Evolutionary conservation across 805 yeast species (phyloP), one percentile per base, ranked within the genome.

Genomic region (Candida anglica): DNA sequence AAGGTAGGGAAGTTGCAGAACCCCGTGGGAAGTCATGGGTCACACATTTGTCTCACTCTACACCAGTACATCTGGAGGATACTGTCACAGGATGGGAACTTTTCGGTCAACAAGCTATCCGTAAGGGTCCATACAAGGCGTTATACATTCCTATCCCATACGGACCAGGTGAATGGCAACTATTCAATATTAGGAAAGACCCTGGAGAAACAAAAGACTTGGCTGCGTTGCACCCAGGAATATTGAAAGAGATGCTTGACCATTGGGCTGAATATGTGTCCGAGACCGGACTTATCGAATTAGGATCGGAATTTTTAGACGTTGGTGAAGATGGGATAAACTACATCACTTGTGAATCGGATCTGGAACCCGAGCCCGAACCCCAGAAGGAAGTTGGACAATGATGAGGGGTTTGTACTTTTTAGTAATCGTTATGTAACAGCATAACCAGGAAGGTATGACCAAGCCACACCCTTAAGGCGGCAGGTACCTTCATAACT

Each of bases 61-160:
- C 49, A 2, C 51, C 47, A 2, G 59, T 69, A 22, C 73, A 72
- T 40, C 57, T 54, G 21, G 69, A 64, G 11, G 63, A 69, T 9
- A 58, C 66, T 2, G 70, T 68, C 15, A 63, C 69, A 7, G 80
- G 81, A 0, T 74, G 81, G 80, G 81, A 75, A 44, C 52, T 75
- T 11, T 73, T 75, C 44, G 77, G 75, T 1, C 79, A 75, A 41
- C 75, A 70, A 34, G 81, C 80, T 0, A 60, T 75, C 28, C 60
- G 80, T 43, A 62, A 67, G 41, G 79, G 79, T 5, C 32, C 48
- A 3, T 72, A 54, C 43, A 75, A 75, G 43, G 75, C 75, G 1
- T 40, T 71, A 8, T 74, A 48, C 42, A 61, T 75, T 36, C 77
- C 77, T 4, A 56, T 58, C 23, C 77, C 80, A 6, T 49, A 59